Evolutionary conservation across 1,139 yeast species (phyloP).

Genomic region (Hemisphaericaspora subhashii): DNA sequence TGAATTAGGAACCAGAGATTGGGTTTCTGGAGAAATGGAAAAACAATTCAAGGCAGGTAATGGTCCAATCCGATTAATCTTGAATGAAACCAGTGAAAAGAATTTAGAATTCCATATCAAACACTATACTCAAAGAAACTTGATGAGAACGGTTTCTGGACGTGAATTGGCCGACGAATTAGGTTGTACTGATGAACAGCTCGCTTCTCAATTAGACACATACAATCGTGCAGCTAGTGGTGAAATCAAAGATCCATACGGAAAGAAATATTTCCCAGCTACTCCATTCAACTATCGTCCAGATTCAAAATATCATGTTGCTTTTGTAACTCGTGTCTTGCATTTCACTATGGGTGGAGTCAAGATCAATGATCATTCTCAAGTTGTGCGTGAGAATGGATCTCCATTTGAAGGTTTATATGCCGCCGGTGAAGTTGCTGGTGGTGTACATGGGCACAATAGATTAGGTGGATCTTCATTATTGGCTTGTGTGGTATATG

Average conservation of each 20-base stretch:
- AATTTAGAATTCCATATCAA: constrained; percentile 57
- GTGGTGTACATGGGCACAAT: constrained; percentile 80
- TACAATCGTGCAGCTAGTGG: constrained; percentile 51
- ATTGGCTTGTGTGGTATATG: constrained; percentile 80
- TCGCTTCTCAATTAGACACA: constrained; percentile 38
- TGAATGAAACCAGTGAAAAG: constrained; percentile 44
- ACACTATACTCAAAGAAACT: constrained; percentile 65
- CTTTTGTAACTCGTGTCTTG: constrained; percentile 69
- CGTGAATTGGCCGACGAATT: constrained; percentile 46
- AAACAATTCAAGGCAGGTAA: constrained; percentile 44
- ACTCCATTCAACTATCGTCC: constrained; percentile 41
- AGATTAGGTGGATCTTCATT: constrained; percentile 77
- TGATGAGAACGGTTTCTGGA: constrained; percentile 56
- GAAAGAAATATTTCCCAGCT: constrained; percentile 53
- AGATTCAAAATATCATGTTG: constrained; percentile 43
- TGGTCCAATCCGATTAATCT: constrained; percentile 52
- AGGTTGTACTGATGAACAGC: constrained; percentile 30
- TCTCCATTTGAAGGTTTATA: constrained; percentile 57
- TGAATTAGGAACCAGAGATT: constrained; percentile 70
- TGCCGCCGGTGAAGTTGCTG: constrained; percentile 82
- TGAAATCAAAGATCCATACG: constrained; percentile 44
- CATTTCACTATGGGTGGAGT: constrained; percentile 91
- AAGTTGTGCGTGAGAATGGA: constrained; percentile 48
- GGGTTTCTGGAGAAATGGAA: constrained; percentile 62
- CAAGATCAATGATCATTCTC: constrained; percentile 57